These are phyloP conservation scores for Acacia pycnantha DNA, from an alignment of 331 rosid genomes.

Conservation along the genomic window DNA sequence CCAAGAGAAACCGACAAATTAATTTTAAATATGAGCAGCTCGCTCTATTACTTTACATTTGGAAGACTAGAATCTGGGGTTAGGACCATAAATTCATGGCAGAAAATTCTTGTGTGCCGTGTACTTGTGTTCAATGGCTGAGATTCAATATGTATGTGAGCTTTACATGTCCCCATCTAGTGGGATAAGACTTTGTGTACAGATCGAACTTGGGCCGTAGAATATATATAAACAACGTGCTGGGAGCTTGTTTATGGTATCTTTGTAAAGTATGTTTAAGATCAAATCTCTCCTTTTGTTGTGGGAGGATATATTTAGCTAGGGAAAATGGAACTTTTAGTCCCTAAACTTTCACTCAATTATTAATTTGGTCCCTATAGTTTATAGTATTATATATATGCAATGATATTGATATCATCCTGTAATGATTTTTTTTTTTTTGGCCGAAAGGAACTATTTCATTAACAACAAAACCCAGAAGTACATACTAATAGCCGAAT, in stretches of 20 bases:
- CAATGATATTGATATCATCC: no score
- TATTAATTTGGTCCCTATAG: neutral
- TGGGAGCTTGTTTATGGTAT: neutral
- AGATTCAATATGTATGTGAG: neutral
- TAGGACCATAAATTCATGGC: slow-evolving; percentile 9
- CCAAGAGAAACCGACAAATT: slow-evolving; percentile 5
- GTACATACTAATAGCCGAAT: no score
- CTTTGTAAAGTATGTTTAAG: neutral
- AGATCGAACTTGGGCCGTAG: neutral
- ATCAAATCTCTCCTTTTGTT: neutral
- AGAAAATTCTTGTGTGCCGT: neutral
- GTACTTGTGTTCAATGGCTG: neutral
- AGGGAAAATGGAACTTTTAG: neutral
- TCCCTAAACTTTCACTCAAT: no score
- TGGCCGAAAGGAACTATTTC: no score
- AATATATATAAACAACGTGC: neutral
- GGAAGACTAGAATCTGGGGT: slow-evolving; percentile 8
- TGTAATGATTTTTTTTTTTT: no score
- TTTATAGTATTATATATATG: no score
- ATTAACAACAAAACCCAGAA: no score
- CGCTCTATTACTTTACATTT: slow-evolving; percentile 3
- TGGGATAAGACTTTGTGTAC: neutral
- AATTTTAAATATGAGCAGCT: slow-evolving; percentile 30
- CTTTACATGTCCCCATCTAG: no score
- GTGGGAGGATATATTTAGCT: neutral